Evolutionary conservation across 2,329 filamentous ascomycete genomes (phyloP).

Genomic region (Fonsecaea multimorphosa): DNA sequence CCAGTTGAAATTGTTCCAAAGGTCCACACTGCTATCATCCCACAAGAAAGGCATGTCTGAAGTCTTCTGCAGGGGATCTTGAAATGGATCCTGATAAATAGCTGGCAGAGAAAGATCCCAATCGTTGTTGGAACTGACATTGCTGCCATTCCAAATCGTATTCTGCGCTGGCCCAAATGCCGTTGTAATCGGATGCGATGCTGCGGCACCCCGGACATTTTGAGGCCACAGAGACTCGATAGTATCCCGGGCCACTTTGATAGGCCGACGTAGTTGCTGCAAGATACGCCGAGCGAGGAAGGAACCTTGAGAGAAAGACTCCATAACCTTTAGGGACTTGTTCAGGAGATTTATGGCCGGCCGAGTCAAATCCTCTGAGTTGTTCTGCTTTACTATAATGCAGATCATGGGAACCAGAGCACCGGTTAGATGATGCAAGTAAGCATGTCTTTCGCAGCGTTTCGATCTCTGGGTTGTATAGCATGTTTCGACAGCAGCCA

Average conservation of each 20-base stretch:
- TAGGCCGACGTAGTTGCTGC: neutral
- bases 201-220: neutral
- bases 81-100: neutral
- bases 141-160: neutral
- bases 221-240: constrained; percentile 7
- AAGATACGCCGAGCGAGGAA: constrained; percentile 5
- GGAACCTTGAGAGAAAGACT: constrained; percentile 1
- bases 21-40: constrained; percentile 2
- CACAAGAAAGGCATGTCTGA: neutral
- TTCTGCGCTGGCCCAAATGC: neutral
- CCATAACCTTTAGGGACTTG: constrained; percentile 10
- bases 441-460: constrained; percentile 3
- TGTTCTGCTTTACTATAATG: constrained; percentile 11
- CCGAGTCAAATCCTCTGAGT: constrained; percentile 1
- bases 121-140: neutral
- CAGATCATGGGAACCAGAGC: constrained; percentile 7
- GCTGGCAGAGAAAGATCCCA: neutral
- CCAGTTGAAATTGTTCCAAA: constrained; percentile 8
- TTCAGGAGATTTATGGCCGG: constrained; percentile 6
- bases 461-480: neutral
- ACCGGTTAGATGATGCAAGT: neutral
- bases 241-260: constrained; percentile 9
- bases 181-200: neutral
- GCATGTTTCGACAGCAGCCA: constrained; percentile 1
- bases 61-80: neutral